These are phyloP conservation scores for Daldinia sp. DNA, from an alignment of 2,329 filamentous ascomycete species.

Conservation along the genomic window DNA sequence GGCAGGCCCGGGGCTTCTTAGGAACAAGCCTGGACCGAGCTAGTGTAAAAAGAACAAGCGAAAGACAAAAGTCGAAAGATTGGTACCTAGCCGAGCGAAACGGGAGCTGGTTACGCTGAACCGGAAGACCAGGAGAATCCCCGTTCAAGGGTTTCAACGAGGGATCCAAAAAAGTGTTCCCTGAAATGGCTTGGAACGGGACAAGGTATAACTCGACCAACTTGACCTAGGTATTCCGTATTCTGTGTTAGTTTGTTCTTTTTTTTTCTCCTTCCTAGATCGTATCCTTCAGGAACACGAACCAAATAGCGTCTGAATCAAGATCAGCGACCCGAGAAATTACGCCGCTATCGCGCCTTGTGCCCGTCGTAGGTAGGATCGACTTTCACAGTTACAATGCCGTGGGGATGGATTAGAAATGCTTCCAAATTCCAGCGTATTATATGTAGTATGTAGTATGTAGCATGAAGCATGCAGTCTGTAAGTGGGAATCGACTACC, in stretches of 20 bases:
- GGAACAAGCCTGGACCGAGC: slow-evolving; percentile 10
- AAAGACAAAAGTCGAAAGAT: not conserved
- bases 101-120: slow-evolving; percentile 37
- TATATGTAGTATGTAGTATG: slow-evolving; percentile 9
- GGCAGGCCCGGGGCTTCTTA: slow-evolving; percentile 7
- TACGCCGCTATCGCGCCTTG: slow-evolving; percentile 21
- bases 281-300: slow-evolving; percentile 38
- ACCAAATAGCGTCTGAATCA: slow-evolving; percentile 33
- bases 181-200: not conserved
- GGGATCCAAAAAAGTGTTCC: slow-evolving; percentile 6
- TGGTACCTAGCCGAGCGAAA: slow-evolving; percentile 28
- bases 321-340: slow-evolving; percentile 36
- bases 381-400: slow-evolving; percentile 29
- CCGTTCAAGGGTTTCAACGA: slow-evolving; percentile 23
- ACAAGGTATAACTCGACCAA: not conserved
- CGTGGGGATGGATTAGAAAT: slow-evolving; percentile 32
- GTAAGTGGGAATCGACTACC: slow-evolving; percentile 5
- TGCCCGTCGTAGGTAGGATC: slow-evolving; percentile 34
- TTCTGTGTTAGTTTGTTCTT: slow-evolving; percentile 19
- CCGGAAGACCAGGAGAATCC: slow-evolving; percentile 29
- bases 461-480: not conserved
- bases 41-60: not conserved
- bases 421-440: slow-evolving; percentile 29
- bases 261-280: slow-evolving; percentile 21
- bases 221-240: slow-evolving; percentile 11